phyloP scores from a whole-genome alignment of 1,139 yeast genomes.

The Saccharomyces hybrid region DNA sequence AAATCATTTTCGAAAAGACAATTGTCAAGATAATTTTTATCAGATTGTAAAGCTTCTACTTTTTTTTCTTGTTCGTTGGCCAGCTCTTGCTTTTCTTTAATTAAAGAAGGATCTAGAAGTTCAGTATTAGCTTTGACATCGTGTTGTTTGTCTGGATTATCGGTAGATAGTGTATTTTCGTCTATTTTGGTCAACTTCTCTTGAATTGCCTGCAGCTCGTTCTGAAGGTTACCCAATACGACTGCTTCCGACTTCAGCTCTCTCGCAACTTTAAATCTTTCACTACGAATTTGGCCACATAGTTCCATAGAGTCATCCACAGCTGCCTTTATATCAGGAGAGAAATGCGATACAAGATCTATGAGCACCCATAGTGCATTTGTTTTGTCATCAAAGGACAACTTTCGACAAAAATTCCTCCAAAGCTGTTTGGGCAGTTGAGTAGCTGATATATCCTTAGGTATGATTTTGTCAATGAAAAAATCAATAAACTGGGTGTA shows the following conservation, averaged over 20 bases:
- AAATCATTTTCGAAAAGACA: constrained; percentile 60
- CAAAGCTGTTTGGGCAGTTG: constrained; percentile 30
- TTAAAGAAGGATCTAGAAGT: constrained; percentile 25
- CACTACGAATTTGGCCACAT: constrained; percentile 30
- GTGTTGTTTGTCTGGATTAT: not conserved
- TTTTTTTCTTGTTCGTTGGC: constrained; percentile 13
- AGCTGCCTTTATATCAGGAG: constrained; percentile 27
- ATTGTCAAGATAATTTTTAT: constrained; percentile 47
- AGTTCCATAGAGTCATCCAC: constrained; percentile 31
- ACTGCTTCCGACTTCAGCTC: constrained; percentile 17
- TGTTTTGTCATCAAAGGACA: constrained; percentile 24
- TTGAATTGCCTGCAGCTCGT: constrained; percentile 1
- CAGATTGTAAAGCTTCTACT: constrained; percentile 40
- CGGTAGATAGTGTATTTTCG: constrained; percentile 33
- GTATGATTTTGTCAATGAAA: constrained; percentile 23
- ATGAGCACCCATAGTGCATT: constrained; percentile 27
- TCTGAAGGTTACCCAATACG: constrained; percentile 10
- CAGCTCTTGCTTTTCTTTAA: constrained; percentile 32
- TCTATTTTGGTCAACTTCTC: constrained; percentile 4
- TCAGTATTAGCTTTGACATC: constrained; percentile 3
- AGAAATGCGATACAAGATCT: constrained; percentile 28
- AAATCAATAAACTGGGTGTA: constrained; percentile 20
- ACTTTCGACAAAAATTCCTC: constrained; percentile 28
- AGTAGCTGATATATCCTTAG: constrained; percentile 18
- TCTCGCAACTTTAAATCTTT: constrained; percentile 26